phyloP scores from a whole-genome alignment of 225 moss, liverwort and hornwort genomes.

The Takakia lepidozioides region DNA sequence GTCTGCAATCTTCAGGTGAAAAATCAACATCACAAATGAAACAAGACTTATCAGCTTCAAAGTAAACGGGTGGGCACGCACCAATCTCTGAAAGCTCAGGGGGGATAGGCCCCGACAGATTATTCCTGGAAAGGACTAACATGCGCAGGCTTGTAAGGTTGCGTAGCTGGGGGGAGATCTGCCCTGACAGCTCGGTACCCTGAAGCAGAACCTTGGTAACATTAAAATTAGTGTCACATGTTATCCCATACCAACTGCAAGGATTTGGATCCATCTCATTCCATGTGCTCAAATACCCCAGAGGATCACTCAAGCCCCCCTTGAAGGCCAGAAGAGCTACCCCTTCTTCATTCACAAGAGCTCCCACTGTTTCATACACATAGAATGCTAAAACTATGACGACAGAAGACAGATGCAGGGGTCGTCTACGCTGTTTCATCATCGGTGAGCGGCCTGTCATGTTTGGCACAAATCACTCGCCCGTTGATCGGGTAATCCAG shows the following conservation, averaged over 20 bases:
- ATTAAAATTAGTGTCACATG: slow-evolving; percentile 29
- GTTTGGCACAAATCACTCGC: no score
- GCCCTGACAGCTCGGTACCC: slow-evolving; percentile 35
- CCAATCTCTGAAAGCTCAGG: slow-evolving; percentile 37
- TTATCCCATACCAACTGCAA: slow-evolving; percentile 40
- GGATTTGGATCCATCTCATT: slow-evolving; percentile 28
- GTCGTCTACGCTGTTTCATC: no score
- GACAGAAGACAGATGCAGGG: no score
- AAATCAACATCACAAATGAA: no score
- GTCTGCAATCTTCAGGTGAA: no score
- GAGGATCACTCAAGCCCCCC: slow-evolving; percentile 16
- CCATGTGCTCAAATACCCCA: slow-evolving; percentile 25
- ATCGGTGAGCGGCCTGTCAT: no score
- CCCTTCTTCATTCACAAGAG: slow-evolving; percentile 16
- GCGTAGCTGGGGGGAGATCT: slow-evolving; percentile 40
- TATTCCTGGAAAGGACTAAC: slow-evolving; percentile 21
- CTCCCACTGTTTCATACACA: slow-evolving; percentile 8
- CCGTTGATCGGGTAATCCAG: no score
- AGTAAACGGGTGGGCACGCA: no score
- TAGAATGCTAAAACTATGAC: no score
- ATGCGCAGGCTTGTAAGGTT: slow-evolving; percentile 20
- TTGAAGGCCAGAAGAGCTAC: slow-evolving; percentile 35
- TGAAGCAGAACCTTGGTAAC: slow-evolving; percentile 34
- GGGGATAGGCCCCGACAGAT: slow-evolving; percentile 31
- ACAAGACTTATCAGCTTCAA: no score